Evolutionary conservation across 2,329 filamentous ascomycete species (phyloP), one percentile per base, ranked within the genome.

Genomic region (Escovopsis sp.): DNA sequence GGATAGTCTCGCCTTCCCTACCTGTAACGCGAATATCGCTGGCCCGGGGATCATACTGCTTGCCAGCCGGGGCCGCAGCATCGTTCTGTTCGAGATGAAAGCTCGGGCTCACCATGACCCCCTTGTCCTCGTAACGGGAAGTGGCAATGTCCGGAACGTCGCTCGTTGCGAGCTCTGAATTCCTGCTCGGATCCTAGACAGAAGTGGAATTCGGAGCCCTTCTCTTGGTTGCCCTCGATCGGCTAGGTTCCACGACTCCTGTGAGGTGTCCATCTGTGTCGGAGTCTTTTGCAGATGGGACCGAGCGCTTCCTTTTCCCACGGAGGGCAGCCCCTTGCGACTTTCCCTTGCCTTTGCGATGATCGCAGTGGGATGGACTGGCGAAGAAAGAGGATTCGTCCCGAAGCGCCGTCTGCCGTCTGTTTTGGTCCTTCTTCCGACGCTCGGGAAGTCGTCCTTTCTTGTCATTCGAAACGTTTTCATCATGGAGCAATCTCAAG

Each of bases 401-500:
- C 27, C 60, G 57, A 25, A 61, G 45, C 41, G 62, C 57, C 35
- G 52, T 57, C 33, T 54, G 53, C 40, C 55, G 52, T 46, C 48
- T 57, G 43, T 48, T 50, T 37, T 51, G 48, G 36, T 54, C 48
- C 13, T 48, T 51, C 3, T 47, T 27, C 30, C 47, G 46, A 16
- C 47, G 46, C 37, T 43, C 49, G 9, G 12, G 1, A 6, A 12
- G 36, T 5, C 38, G 9, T n/a, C 12, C 35, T 13, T 12, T 39
- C n/a, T 42, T 43, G 31, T 8, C 7, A 31, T 15, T 14, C 4
- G 25, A 9, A 13, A 27, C 13, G 9, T 30, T n/a, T n/a, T n/a
- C 15, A 35, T 25, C 30, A 35, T 41, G 37, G 6, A 68, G 55
- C 46, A 71, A 68, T 8, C 59, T 52, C 64, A 73, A 70, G 39